Conservation (phyloP, 768 basidiomycete genomes). For the Mycena rosella region DNA sequence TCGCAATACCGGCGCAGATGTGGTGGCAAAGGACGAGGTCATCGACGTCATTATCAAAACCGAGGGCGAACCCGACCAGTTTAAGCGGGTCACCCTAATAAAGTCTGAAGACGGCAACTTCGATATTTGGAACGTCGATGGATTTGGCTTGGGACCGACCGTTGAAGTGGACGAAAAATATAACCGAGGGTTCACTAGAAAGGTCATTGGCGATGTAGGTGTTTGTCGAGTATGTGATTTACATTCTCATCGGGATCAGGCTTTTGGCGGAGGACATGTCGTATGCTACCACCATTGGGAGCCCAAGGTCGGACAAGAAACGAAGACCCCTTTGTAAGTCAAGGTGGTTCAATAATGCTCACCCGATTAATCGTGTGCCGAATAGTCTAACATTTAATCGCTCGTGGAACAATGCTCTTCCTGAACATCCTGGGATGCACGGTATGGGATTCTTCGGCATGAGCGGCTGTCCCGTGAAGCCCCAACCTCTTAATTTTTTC, state of each 20-base stretch:
- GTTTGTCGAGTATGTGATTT: neutral
- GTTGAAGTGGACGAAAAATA: constrained; percentile 23
- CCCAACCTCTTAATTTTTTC: constrained; percentile 34
- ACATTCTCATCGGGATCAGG: constrained; percentile 1
- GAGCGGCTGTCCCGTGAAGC: neutral
- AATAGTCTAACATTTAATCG: constrained; percentile 31
- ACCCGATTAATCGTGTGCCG: neutral
- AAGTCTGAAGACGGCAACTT: constrained; percentile 28
- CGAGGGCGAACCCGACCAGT: constrained; percentile 27
- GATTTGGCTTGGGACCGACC: constrained; percentile 14
- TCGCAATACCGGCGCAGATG: neutral
- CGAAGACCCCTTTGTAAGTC: constrained; percentile 22
- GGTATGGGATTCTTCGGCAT: constrained; percentile 35
- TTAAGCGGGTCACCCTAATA: constrained; percentile 20
- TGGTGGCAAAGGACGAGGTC: constrained; percentile 19
- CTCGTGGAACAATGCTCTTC: constrained; percentile 36
- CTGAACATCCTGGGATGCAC: constrained; percentile 30
- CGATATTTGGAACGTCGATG: constrained; percentile 33
- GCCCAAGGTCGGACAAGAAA: neutral
- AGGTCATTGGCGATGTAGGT: constrained; percentile 36
- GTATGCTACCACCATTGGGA: constrained; percentile 11
- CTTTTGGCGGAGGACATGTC: constrained; percentile 23
- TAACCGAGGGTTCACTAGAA: constrained; percentile 31
- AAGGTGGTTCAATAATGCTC: no score
- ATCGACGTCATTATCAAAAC: constrained; percentile 27